phyloP scores from a whole-genome alignment of 164 flowering plant genomes.

The Protea cynaroides region DNA sequence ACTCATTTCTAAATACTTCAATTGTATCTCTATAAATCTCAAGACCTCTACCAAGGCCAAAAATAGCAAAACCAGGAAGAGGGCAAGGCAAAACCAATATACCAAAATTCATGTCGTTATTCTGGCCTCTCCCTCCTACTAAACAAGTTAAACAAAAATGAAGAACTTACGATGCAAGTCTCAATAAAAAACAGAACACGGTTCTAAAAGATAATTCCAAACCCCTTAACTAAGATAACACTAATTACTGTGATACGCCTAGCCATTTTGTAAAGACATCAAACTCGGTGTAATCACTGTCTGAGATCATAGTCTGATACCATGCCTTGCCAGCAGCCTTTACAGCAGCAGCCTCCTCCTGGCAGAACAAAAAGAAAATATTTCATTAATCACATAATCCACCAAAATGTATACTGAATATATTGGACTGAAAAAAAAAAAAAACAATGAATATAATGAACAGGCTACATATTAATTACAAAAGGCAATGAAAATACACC shows the following conservation, averaged over 20 bases:
- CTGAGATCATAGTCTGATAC: slow-evolving; percentile 81
- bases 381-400: neutral
- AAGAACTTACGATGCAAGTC: neutral
- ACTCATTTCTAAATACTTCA: too few relatives aligned
- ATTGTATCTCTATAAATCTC: neutral
- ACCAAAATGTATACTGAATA: neutral
- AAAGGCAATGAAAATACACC: too few relatives aligned
- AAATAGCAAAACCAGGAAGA: too few relatives aligned
- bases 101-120: neutral
- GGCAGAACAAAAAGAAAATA: neutral
- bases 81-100: neutral
- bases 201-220: neutral
- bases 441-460: too few relatives aligned
- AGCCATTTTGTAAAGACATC: slow-evolving; percentile 86
- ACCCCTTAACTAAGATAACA: neutral
- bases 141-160: neutral
- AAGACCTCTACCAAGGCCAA: neutral
- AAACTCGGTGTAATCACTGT: slow-evolving; percentile 78
- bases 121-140: neutral
- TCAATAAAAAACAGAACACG: neutral
- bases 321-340: slow-evolving; percentile 72
- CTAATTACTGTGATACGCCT: slow-evolving; percentile 57
- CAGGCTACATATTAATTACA: too few relatives aligned
- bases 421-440: neutral
- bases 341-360: slow-evolving; percentile 65